These are phyloP conservation scores for Neofusicoccum kwambonambiense DNA, from an alignment of 2,329 filamentous ascomycete genomes.

Conservation along the genomic window DNA sequence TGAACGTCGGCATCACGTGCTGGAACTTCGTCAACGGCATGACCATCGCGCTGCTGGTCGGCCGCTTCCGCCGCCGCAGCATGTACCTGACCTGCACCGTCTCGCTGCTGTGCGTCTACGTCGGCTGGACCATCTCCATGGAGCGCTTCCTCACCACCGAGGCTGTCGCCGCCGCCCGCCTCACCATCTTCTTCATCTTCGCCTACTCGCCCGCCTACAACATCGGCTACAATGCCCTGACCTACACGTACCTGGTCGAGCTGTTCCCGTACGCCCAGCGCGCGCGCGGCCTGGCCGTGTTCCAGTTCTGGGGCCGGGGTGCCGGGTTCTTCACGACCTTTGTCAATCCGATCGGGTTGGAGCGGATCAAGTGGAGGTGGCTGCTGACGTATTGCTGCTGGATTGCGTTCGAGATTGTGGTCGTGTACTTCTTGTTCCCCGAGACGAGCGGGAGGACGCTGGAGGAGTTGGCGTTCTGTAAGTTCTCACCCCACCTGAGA, in stretches of 20 bases:
- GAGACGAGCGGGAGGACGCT: conserved; percentile 41
- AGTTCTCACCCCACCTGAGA: conserved; percentile 20
- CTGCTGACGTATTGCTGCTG: conserved; percentile 42
- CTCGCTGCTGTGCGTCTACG: conserved; percentile 36
- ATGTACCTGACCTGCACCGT: conserved; percentile 52
- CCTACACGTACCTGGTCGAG: conserved; percentile 54
- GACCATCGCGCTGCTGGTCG: conserved; percentile 56
- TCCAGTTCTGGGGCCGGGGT: conserved; percentile 64
- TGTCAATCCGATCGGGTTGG: conserved; percentile 63
- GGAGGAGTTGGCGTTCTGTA: conserved; percentile 42
- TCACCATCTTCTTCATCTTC: conserved; percentile 55
- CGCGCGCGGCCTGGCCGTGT: conserved; percentile 51
- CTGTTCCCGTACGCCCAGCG: conserved; percentile 51
- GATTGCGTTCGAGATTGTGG: conserved; percentile 43
- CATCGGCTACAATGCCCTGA: conserved; percentile 57
- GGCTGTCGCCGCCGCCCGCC: conserved; percentile 32
- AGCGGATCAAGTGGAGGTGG: conserved; percentile 42
- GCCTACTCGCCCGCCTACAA: conserved; percentile 53
- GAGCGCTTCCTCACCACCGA: conserved; percentile 41
- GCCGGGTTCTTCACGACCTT: conserved; percentile 61
- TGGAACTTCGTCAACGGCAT: conserved; percentile 48
- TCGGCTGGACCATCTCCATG: conserved; percentile 39
- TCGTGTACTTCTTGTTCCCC: conserved; percentile 39
- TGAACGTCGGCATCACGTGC: conserved; percentile 60
- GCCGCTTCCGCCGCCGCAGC: conserved; percentile 55